Evolutionary conservation across 2,329 filamentous ascomycete genomes (phyloP), one percentile per base, ranked within the genome.

Genomic region (Hortaea sp.): DNA sequence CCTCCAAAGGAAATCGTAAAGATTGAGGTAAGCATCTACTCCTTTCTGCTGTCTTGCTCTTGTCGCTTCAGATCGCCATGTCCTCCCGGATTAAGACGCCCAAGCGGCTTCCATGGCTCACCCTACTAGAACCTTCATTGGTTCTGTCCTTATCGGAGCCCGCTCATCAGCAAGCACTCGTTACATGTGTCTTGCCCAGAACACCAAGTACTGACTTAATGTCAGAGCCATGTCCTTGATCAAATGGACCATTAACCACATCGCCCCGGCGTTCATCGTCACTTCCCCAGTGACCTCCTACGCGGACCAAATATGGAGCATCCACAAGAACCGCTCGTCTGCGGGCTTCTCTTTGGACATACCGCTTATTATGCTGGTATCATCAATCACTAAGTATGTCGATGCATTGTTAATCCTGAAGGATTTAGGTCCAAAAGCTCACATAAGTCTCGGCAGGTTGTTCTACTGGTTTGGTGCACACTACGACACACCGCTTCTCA

Each of bases 301-400:
- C 66, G 73, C 77, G 50, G 79, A 83, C 63, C 79, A 83, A 60
- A 82, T 82, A 59, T 72, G 78, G 61, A 77, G 74, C 54, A 82
- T 82, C 58, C 74, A 81, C 64, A 73, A 72, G 53, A 73, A 66
- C 48, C 72, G 75, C 55, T 77, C 69, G 47, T 81, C 78, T 4
- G 75, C 74, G 31, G 79, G 79, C 30, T 83, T 83, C 64, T 82
- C 78, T 11, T 67, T 83, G 54, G 79, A 83, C 57, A 81, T 82
- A 34, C 79, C 79, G 11, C 64, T 82, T 56, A 82, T 82, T 53
- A 82, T 82, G 79, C 75, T 82, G 12, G 69, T 79, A 47, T 74
- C 79, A 31, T 81, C 77, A 34, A 79, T 82, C 48, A 61, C 81
- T 12, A 82, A 82, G 75, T 78, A 61, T 55, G 59, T 41, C n/a